phyloP scores from a whole-genome alignment of 345 rosid genomes.

The Populus pruinosa region DNA sequence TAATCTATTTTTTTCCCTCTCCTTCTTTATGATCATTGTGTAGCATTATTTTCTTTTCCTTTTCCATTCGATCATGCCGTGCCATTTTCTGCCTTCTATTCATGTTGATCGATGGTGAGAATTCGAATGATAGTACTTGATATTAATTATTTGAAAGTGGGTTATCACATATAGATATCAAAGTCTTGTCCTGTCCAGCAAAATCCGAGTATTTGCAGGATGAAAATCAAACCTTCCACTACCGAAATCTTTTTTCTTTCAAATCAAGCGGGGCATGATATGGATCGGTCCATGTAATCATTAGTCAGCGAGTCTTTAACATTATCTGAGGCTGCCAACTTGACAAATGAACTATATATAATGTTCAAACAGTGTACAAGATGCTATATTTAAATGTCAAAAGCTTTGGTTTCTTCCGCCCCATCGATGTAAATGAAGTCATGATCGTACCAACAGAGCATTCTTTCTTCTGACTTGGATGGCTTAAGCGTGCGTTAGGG shows the following conservation, averaged over 20 bases:
- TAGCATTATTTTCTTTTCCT: background rate
- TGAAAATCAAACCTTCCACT: background rate
- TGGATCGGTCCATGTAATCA: constrained; percentile 10
- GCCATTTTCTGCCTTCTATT: background rate
- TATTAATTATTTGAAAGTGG: background rate
- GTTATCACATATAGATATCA: background rate
- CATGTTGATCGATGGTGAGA: background rate
- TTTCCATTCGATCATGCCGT: background rate
- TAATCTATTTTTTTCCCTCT: background rate
- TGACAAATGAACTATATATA: constrained; percentile 14
- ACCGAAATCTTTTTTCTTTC: background rate
- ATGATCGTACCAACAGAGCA: background rate
- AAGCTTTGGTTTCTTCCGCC: background rate
- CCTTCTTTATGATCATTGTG: background rate
- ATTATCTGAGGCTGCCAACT: constrained; percentile 29
- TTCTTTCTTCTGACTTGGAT: constrained; percentile 9
- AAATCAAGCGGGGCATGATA: background rate
- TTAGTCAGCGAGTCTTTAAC: constrained; percentile 17
- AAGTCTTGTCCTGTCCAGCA: background rate
- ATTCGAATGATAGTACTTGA: background rate
- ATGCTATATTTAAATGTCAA: background rate
- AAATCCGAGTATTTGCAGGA: background rate
- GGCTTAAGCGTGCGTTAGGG: constrained; percentile 32
- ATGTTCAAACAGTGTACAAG: background rate
- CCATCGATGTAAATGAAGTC: background rate